Percentiles rank a stretch among this genome's conserved stretches.
These are phyloP conservation scores for Starmerella apis DNA, from an alignment of 805 yeast genomes.

Conservation along the genomic window DNA sequence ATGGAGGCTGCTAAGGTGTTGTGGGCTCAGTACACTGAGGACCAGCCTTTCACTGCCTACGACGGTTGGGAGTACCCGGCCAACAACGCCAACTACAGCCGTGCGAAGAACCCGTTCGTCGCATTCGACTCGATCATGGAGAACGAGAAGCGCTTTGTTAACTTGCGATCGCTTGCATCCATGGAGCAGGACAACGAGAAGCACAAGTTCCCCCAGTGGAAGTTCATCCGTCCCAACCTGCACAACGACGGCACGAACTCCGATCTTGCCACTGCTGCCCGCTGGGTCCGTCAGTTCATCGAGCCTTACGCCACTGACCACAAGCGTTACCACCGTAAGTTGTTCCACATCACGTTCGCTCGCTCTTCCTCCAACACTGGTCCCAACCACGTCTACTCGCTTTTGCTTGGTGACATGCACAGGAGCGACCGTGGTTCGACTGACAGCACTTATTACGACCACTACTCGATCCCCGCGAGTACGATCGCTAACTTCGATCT, in stretches of 20 bases:
- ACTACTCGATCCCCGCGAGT: constrained; percentile 43
- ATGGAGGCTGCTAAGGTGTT: constrained; percentile 39
- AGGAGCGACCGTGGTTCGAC: constrained; percentile 36
- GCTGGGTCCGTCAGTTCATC: constrained; percentile 40
- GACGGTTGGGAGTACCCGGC: constrained; percentile 40
- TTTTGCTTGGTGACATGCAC: constrained; percentile 43
- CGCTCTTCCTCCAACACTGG: constrained; percentile 38
- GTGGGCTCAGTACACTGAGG: constrained; percentile 48
- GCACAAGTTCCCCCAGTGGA: constrained; percentile 42
- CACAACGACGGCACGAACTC: constrained; percentile 45
- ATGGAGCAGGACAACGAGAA: constrained; percentile 36
- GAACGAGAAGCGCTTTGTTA: constrained; percentile 33
- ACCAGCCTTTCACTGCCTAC: constrained; percentile 45
- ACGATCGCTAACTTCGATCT: constrained; percentile 44
- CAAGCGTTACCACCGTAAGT: constrained; percentile 41
- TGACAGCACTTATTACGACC: constrained; percentile 43
- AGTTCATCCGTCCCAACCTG: constrained; percentile 46
- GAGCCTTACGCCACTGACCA: constrained; percentile 32
- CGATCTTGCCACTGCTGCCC: constrained; percentile 38
- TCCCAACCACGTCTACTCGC: constrained; percentile 39
- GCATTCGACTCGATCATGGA: constrained; percentile 36
- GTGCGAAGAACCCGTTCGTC: constrained; percentile 45
- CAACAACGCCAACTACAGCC: constrained; percentile 38
- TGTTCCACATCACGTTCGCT: constrained; percentile 42
- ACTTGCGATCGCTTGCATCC: constrained; percentile 41